Conservation (phyloP, 1,284 basidiomycete species). For the Marasmius fiardii region DNA sequence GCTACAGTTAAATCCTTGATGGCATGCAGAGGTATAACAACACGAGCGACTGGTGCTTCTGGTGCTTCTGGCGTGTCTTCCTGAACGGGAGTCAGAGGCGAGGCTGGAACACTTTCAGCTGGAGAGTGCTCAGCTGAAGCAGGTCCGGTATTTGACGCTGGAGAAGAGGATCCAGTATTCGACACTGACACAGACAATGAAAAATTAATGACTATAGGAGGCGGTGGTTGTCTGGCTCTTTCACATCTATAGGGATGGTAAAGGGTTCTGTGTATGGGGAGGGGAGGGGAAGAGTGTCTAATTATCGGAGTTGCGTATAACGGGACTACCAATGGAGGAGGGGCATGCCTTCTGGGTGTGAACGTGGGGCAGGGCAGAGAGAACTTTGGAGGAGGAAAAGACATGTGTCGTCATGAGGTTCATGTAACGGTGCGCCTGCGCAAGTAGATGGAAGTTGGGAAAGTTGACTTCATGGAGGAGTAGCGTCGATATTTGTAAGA, state of each 20-base stretch:
- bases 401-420: background rate
- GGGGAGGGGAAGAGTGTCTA: background rate
- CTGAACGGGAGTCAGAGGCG: background rate
- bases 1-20: background rate
- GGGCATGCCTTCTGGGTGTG: background rate
- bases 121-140: background rate
- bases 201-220: background rate
- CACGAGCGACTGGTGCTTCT: background rate
- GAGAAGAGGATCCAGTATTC: too few relatives aligned
- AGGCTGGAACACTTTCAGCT: background rate
- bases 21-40: background rate
- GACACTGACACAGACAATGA: too few relatives aligned
- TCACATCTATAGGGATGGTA: background rate
- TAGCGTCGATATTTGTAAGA: background rate
- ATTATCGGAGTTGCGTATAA: background rate
- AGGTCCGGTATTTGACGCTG: background rate
- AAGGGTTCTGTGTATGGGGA: background rate
- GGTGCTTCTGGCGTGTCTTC: background rate
- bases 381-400: background rate
- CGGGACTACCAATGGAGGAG: background rate
- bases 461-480: background rate
- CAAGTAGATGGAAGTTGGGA: background rate
- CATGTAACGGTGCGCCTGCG: background rate
- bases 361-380: background rate
- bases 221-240: background rate